Evolutionary conservation across 345 rosid genomes (phyloP), one percentile per base, ranked within the genome.

Genomic region (Euclidium syriacum): DNA sequence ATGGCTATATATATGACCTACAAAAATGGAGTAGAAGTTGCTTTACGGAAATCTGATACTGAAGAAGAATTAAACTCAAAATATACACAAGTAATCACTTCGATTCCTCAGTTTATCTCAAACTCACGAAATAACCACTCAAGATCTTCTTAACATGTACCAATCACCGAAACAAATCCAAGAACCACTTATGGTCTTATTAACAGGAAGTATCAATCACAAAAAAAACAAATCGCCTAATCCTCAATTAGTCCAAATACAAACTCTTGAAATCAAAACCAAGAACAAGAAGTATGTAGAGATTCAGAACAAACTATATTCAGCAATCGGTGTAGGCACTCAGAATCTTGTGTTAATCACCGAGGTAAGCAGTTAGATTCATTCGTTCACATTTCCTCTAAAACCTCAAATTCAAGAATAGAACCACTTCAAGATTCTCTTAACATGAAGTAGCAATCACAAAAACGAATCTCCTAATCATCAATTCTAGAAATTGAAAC

Each of bases 1-100:
- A 94, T 85, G 20, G 79, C 86, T 73, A 90, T 38, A 75, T 94
- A 94, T 50, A 90, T 46, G 23, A 87, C 50, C 97, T 90, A 86
- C 78, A 78, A 23, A n/a, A 7, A 48, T 7, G 2, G 7, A 27
- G 16, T 44, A 54, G 36, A 43, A 23, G 15, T 8, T 27, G 24
- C 11, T 47, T 16, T 15, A 22, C 24, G n/a, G 10, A 35, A 26
- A 47, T 47, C 24, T 47, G 44, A 46, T 29, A 19, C 7, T 58
- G 16, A 44, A 27, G 10, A 26, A 39, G 48, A 24, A 54, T 10
- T 5, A 25, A 39, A 58, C 38, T 26, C 14, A 30, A 42, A 18
- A 26, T 50, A 24, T 23, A 29, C n/a, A n/a, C 18, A 40, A 2
- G 39, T 38, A 38, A 18, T 11, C 24, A 39, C 2, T 12, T 14